Evolutionary conservation across 73 alveolate species (phyloP).

Genomic region (Symbiodinium pilosum): DNA sequence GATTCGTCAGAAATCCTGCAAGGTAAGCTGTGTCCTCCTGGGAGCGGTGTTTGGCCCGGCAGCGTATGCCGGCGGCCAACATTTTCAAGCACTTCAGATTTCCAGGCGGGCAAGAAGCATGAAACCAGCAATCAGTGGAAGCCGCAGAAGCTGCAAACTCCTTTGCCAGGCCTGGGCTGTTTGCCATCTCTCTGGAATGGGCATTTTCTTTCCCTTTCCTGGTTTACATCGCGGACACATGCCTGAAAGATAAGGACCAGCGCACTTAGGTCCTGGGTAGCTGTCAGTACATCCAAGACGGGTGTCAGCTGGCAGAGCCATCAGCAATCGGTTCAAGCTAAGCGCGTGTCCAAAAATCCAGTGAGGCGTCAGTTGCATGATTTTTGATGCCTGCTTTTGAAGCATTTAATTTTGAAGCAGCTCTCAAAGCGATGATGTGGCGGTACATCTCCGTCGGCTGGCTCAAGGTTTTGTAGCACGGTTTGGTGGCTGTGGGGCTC

Average conservation of each 20-base stretch:
- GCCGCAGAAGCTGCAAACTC: not conserved
- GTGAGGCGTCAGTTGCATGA: too few species aligned
- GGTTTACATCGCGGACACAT: conserved; percentile 42
- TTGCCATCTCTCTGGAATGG: conserved; percentile 56
- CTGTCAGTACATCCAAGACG: not conserved
- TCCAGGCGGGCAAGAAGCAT: not conserved
- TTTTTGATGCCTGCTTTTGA: too few species aligned
- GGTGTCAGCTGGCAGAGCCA: too few species aligned
- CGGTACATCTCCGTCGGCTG: too few species aligned
- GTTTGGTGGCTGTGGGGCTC: too few species aligned
- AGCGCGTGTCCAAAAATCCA: too few species aligned
- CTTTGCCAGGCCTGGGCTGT: conserved; percentile 45
- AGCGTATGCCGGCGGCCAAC: conserved; percentile 50
- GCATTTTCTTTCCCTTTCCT: conserved; percentile 58
- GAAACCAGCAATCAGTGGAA: not conserved
- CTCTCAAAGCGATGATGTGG: too few species aligned
- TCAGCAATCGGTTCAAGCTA: too few species aligned
- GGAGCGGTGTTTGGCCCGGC: conserved; percentile 46
- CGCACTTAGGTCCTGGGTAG: not conserved
- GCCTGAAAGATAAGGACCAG: not conserved
- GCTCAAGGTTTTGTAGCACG: too few species aligned
- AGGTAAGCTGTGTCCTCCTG: conserved; percentile 37
- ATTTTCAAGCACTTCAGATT: conserved; percentile 17
- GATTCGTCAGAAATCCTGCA: not conserved
- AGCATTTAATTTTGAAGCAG: too few species aligned